Evolutionary conservation across 371 early-diverging fungal species (phyloP).

Genomic region (Mortierella sp.): DNA sequence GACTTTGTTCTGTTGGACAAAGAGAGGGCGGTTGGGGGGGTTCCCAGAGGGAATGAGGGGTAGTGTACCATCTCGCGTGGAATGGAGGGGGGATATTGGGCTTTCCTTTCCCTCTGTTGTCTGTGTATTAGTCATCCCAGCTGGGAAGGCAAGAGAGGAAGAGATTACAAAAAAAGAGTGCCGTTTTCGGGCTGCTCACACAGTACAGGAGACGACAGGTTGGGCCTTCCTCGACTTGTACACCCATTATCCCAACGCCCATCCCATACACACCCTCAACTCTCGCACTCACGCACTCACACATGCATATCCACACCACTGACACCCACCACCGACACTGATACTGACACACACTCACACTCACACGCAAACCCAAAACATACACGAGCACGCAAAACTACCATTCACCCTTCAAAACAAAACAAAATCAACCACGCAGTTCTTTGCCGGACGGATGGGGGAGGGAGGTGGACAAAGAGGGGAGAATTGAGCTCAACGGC

Average conservation of each 20-base stretch:
- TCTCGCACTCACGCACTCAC: too few relatives aligned
- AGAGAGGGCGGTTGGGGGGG: not conserved
- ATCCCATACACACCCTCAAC: not conserved
- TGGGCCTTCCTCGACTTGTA: not conserved
- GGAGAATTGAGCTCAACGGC: not conserved
- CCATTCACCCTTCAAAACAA: not conserved
- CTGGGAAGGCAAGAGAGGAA: not conserved
- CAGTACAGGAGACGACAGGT: not conserved
- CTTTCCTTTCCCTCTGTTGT: not conserved
- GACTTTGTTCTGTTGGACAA: not conserved
- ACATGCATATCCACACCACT: not conserved
- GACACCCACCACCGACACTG: too few relatives aligned
- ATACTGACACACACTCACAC: not conserved
- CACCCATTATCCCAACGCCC: not conserved
- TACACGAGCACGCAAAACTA: not conserved
- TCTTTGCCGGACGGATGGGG: not conserved
- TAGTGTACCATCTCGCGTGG: not conserved
- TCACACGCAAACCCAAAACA: not conserved
- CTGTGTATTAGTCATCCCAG: slow-evolving; percentile 1
- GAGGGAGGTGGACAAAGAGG: not conserved
- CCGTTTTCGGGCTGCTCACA: not conserved
- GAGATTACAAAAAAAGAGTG: slow-evolving; percentile 8
- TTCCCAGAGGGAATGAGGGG: not conserved
- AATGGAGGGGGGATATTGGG: not conserved
- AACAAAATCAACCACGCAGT: not conserved